Base-by-base conservation (phyloP, 1,284 basidiomycete genomes). In the Leccinum pachyderme region DNA sequence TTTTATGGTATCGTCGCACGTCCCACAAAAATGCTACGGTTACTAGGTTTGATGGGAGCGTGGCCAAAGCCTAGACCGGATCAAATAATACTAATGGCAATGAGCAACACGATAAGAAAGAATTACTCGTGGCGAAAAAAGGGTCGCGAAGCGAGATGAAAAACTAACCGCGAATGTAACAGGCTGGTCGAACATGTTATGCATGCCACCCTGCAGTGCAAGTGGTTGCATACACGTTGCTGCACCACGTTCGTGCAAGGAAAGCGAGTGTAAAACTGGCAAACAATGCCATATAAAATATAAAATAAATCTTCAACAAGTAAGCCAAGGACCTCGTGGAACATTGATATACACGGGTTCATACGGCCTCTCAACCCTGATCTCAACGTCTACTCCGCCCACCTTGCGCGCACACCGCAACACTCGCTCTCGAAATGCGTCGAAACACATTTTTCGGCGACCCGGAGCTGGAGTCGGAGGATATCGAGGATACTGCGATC, bases 281-380 rank as follows among this genome's bases (percentile, higher is more conserved):
- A 18, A 18, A 39, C 18, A 39, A 39, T 18, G 18, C 11, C 12
- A 22, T 18, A 18, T 37, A 18, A 5, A 37, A 37, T 18, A 37
- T 39, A 22, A 18, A 18, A 39, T 39, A 39, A 39, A 39, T 39
- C n/a, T 18, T 39, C 37, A 39, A 39, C 18, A 39, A 22, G 37
- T n/a, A 39, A 18, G 37, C 37, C 11, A 12, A 39, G 18, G 9
- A 22, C 18, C 18, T 39, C 18, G 37, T 39, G 63, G 37, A 18
- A 61, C 27, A 0, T 58, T 24, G 9, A 69, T 28, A 54, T 66
- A 69, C 32, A 35, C 57, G 1, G 64, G 67, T 12, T 69, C 65
- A 6, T 66, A 66, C 25, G 65, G 65, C 49, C 65, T 47, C 39
- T 69, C 63, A 6, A 68, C 59, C 28, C 46, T 35, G 5, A 66